Evolutionary conservation across 306 rosid species (phyloP), one percentile per base, ranked within the genome.

Genomic region (Sindora glabra): DNA sequence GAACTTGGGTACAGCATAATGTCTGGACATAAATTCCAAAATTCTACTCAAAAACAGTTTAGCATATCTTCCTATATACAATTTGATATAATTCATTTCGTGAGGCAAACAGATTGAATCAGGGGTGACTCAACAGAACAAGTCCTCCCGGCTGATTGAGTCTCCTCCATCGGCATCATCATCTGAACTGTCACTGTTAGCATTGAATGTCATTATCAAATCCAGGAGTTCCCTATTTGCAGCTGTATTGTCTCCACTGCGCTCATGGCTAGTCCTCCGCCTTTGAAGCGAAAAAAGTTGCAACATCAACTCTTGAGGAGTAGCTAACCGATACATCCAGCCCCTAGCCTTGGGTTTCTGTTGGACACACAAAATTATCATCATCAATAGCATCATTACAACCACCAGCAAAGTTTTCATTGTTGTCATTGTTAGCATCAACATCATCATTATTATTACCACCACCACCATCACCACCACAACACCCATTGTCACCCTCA

Each of bases 301-400:
- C 80, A 64, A 15, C 82, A 83, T 78, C 78, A 92, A 76, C 26
- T 89, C 87, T 34, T 83, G 77, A 6, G 78, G 79, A 48, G 89
- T 70, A 10, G 80, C 81, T 18, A 81, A 32, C 61, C 37, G 81
- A 81, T 81, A 81, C 96, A 72, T 81, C 96, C 96, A 88, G 73
- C 82, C 75, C 80, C 85, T 75, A 30, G 83, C 55, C 86, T 55
- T 86, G 49, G 86, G 94, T 81, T 78, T 86, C 96, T 92, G 92
- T 78, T 37, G 67, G 72, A 83, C 80, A 86, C 57, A 73, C 69
- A 81, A 65, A 69, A 45, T 54, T 66, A 56, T 68, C 73, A 56
- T 68, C 73, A 77, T 75, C 73, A 73, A 72, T 65, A 66, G 65
- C 71, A 77, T 68, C 77, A 68, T 76, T 63, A 78, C 58, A 50